Evolutionary conservation across 306 rosid species (phyloP).

Genomic region (Biancaea sappan): DNA sequence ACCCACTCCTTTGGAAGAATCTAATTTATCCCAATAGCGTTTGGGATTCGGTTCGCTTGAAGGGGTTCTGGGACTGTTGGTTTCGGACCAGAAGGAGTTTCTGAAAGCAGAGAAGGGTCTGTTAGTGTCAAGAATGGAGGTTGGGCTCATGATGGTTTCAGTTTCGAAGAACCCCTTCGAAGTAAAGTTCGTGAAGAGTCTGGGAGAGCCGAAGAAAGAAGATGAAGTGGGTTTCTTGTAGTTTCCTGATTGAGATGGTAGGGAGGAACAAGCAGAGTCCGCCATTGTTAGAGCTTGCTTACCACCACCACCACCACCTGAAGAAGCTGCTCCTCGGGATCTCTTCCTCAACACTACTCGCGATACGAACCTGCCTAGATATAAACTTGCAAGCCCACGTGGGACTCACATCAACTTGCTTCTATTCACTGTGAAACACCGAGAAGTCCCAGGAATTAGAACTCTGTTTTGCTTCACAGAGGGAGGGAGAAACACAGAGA

Average conservation of each 20-base stretch:
- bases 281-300: slow-evolving; percentile 53
- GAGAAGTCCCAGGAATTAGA: neutral
- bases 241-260: slow-evolving; percentile 48
- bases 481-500: neutral
- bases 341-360: slow-evolving; percentile 33
- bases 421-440: slow-evolving; percentile 4
- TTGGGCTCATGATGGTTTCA: slow-evolving; percentile 73
- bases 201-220: slow-evolving; percentile 60
- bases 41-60: slow-evolving; percentile 50
- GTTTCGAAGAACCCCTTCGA: slow-evolving; percentile 51
- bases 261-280: slow-evolving; percentile 31
- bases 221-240: slow-evolving; percentile 46
- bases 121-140: slow-evolving; percentile 69
- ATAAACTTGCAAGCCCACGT: no score
- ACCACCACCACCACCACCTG: neutral
- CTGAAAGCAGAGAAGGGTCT: slow-evolving; percentile 50
- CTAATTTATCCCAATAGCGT: slow-evolving; percentile 61
- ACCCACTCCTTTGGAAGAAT: slow-evolving; percentile 58
- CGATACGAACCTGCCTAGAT: no score
- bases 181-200: slow-evolving; percentile 51
- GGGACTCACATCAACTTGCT: no score
- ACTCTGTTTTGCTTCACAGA: neutral
- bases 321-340: slow-evolving; percentile 4
- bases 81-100: slow-evolving; percentile 58
- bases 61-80: slow-evolving; percentile 48